Conservation (phyloP, 306 rosid species). For the Vicia sativa region DNA sequence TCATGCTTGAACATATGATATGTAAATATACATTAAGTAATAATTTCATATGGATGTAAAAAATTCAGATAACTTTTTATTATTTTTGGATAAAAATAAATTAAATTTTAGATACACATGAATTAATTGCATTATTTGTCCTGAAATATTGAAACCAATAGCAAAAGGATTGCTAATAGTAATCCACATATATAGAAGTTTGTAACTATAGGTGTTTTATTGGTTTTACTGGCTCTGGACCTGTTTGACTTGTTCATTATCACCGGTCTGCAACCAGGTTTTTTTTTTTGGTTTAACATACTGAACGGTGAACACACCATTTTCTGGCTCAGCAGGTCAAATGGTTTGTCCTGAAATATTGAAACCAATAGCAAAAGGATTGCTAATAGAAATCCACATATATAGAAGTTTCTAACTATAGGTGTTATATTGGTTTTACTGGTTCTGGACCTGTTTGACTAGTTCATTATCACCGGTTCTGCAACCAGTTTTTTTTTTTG, state of each 20-base stretch:
- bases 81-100: neutral
- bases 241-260: neutral
- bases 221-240: constrained; percentile 23
- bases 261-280: neutral
- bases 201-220: neutral
- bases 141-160: neutral
- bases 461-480: neutral
- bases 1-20: no score
- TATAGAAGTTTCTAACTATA: neutral
- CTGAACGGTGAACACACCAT: neutral
- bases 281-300: neutral
- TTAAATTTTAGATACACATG: neutral
- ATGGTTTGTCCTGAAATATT: no score
- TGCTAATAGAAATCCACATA: neutral
- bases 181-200: neutral
- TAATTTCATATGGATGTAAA: no score
- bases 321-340: neutral
- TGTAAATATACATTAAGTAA: no score
- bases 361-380: neutral
- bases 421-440: constrained; percentile 12
- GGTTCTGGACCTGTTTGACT: constrained; percentile 4
- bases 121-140: neutral
- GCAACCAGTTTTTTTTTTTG: neutral
- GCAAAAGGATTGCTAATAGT: neutral
- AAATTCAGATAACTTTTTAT: no score